phyloP scores from a whole-genome alignment of 208 protist genomes.

The Trypanosoma rangeli region DNA sequence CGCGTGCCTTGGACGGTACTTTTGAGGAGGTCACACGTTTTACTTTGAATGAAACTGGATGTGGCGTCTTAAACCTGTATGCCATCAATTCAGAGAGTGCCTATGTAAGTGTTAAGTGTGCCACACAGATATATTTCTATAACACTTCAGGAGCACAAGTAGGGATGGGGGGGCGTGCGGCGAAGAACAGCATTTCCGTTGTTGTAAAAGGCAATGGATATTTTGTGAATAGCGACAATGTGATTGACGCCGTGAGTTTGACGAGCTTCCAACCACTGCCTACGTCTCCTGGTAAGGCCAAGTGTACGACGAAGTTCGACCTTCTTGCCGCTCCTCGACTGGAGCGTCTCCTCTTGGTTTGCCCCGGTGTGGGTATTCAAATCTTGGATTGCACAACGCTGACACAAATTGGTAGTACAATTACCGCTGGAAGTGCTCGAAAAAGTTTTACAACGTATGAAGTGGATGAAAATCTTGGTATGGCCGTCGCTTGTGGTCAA shows the following conservation, averaged over 20 bases:
- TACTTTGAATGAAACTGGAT: background rate
- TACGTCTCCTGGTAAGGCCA: background rate
- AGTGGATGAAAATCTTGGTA: constrained; percentile 7
- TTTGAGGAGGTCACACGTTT: background rate
- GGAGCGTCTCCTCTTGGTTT: constrained; percentile 18
- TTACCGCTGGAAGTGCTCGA: background rate
- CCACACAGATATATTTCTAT: constrained; percentile 2
- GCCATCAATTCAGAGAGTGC: background rate
- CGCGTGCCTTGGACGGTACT: constrained; percentile 1
- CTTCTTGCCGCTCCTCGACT: constrained; percentile 2
- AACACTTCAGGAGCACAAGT: background rate
- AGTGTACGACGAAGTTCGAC: constrained; percentile 12
- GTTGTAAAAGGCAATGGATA: constrained; percentile 15
- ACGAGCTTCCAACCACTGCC: constrained; percentile 7
- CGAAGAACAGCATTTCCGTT: constrained; percentile 6
- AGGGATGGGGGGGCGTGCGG: background rate
- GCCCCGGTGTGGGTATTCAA: background rate
- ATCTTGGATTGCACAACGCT: constrained; percentile 3
- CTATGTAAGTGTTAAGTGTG: constrained; percentile 16
- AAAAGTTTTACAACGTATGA: constrained; percentile 10
- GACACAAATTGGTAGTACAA: background rate
- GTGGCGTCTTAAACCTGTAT: constrained; percentile 8
- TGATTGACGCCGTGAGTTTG: constrained; percentile 17
- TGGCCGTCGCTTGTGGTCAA: constrained; percentile 18
- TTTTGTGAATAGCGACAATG: constrained; percentile 15